Conservation (phyloP, 805 yeast genomes). For the Metschnikowia cerradonensis region DNA sequence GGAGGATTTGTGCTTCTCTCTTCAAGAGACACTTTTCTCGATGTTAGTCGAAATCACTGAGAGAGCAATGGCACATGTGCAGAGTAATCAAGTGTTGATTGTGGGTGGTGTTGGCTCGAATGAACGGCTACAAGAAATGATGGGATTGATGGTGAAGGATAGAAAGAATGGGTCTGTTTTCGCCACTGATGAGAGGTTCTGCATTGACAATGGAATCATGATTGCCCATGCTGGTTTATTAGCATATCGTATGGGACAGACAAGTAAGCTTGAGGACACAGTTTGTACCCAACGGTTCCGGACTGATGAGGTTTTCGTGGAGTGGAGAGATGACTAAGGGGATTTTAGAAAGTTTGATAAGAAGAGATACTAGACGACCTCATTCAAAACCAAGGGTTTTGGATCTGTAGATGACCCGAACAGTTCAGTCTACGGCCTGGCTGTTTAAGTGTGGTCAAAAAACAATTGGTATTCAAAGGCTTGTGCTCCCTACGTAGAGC, state of each 20-base stretch:
- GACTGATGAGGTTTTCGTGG: conserved; percentile 87
- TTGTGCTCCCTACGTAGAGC: not conserved
- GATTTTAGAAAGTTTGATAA: no score
- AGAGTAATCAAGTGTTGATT: conserved; percentile 80
- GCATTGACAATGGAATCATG: conserved; percentile 98
- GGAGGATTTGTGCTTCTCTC: conserved; percentile 87
- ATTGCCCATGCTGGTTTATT: conserved; percentile 96
- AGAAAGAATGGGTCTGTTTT: conserved; percentile 76
- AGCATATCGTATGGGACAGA: conserved; percentile 78
- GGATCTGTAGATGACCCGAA: conserved; percentile 11
- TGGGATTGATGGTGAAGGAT: conserved; percentile 90
- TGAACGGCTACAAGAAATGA: conserved; percentile 88
- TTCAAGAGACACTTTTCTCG: conserved; percentile 89
- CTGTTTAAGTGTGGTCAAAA: conserved; percentile 15
- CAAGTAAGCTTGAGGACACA: conserved; percentile 56
- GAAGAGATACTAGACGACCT: not conserved
- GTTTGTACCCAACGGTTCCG: conserved; percentile 92
- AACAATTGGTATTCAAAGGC: conserved; percentile 12
- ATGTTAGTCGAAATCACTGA: conserved; percentile 98
- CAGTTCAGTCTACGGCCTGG: conserved; percentile 1
- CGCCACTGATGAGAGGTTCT: conserved; percentile 95
- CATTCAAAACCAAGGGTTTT: not conserved
- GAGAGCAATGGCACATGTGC: conserved; percentile 97
- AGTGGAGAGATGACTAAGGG: conserved; percentile 70
- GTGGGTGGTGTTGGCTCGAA: conserved; percentile 99